Evolutionary conservation across 352 stramenopile species (phyloP).

Genomic region (Thalassiosira sp.): DNA sequence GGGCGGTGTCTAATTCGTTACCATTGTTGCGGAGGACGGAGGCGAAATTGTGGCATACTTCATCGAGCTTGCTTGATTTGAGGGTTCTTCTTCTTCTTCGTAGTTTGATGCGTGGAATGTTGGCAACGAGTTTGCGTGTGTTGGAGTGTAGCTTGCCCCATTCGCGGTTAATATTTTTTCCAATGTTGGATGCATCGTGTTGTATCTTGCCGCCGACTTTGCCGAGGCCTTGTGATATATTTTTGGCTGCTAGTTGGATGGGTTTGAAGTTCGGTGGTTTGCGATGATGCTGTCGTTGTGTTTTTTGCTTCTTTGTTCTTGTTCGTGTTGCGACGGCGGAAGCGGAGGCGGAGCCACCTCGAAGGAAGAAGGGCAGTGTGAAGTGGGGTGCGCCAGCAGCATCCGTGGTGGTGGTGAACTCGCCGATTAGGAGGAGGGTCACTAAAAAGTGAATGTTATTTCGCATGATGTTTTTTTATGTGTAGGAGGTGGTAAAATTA

Average conservation of each 20-base stretch:
- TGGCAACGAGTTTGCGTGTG: background rate
- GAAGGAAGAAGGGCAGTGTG: conserved; percentile 2
- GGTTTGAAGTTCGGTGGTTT: too few species aligned
- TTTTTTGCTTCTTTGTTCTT: background rate
- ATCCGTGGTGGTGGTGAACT: too few species aligned
- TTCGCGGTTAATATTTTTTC: background rate
- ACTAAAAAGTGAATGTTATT: background rate
- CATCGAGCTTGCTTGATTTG: conserved; percentile 30
- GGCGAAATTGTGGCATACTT: conserved; percentile 21
- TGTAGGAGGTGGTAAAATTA: background rate
- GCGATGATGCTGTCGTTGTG: background rate
- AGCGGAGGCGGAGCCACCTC: background rate
- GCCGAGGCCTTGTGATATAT: background rate
- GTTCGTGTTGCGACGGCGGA: background rate
- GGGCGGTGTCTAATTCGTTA: conserved; percentile 27
- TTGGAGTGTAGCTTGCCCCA: conserved; percentile 1
- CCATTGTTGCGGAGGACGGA: conserved; percentile 9
- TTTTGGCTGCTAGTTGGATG: background rate
- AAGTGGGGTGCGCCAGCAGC: background rate
- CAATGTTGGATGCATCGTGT: conserved; percentile 1
- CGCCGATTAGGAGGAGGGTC: background rate
- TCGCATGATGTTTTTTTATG: background rate
- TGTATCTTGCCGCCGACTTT: conserved; percentile 9
- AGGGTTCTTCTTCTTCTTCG: background rate
- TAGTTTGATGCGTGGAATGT: background rate